phyloP scores from a whole-genome alignment of 1,139 yeast species.

The Pichia sp. region DNA sequence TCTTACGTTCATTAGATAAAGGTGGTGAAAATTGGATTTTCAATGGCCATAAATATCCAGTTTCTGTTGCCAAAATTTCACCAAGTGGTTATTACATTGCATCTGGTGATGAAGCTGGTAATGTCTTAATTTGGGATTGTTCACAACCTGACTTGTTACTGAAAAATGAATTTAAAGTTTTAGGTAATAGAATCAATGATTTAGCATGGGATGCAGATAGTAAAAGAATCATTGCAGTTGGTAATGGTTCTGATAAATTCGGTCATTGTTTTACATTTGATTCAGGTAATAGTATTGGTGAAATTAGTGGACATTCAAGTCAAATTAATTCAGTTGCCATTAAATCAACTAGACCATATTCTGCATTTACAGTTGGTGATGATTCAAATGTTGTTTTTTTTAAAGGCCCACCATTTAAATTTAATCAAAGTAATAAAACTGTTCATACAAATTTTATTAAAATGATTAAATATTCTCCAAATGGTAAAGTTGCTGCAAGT shows the following conservation, averaged over 20 bases:
- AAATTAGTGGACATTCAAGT: conserved; percentile 89
- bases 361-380: conserved; percentile 91
- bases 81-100: conserved; percentile 90
- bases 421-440: conserved; percentile 63
- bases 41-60: conserved; percentile 59
- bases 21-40: conserved; percentile 35
- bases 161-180: conserved; percentile 71
- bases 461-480: conserved; percentile 79
- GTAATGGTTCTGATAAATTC: conserved; percentile 84
- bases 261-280: conserved; percentile 95
- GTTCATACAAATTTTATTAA: conserved; percentile 73
- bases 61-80: conserved; percentile 79
- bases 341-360: conserved; percentile 82
- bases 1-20: conserved; percentile 56
- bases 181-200: conserved; percentile 77
- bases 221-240: conserved; percentile 83
- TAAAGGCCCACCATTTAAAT: conserved; percentile 92
- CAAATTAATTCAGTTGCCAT: conserved; percentile 78
- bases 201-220: conserved; percentile 93
- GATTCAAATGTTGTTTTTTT: conserved; percentile 80
- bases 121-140: conserved; percentile 83
- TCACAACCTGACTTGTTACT: conserved; percentile 53
- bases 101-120: conserved; percentile 86
- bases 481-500: conserved; percentile 64
- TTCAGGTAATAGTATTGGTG: conserved; percentile 92